These are phyloP conservation scores for Daldinia vernicosa DNA, from an alignment of 495 filamentous ascomycete species.

Conservation along the genomic window DNA sequence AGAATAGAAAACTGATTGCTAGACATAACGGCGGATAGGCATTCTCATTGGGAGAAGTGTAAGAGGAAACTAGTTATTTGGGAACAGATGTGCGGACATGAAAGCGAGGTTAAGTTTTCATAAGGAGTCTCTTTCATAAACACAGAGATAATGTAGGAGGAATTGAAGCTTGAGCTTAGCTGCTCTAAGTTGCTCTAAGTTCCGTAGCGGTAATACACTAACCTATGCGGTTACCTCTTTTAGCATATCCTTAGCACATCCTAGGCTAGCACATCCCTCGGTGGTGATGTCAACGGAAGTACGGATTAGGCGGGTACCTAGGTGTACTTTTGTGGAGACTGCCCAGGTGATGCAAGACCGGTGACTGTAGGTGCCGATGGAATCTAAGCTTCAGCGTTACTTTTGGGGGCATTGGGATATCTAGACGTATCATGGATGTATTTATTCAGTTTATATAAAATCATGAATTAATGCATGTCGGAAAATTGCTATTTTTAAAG, in stretches of 20 bases:
- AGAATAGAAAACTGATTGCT: conserved; percentile 43
- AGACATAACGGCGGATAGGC: conserved; percentile 35
- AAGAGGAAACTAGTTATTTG: neutral
- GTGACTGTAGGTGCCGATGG: neutral
- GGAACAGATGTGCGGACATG: neutral
- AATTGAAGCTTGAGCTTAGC: neutral
- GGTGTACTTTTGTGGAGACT: conserved; percentile 18
- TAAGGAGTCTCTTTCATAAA: conserved; percentile 7
- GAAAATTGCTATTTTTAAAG: neutral
- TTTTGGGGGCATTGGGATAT: neutral
- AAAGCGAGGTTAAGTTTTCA: conserved; percentile 3
- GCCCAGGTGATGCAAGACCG: conserved; percentile 22
- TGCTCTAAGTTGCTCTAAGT: neutral
- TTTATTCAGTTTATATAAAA: neutral
- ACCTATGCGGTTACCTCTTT: no score
- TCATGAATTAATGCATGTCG: neutral
- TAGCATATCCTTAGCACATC: neutral
- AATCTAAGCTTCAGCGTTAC: neutral
- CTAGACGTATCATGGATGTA: neutral
- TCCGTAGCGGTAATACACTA: no score
- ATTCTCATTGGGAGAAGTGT: conserved; percentile 11
- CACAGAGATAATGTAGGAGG: neutral
- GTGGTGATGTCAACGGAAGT: conserved; percentile 39
- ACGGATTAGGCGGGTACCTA: conserved; percentile 32
- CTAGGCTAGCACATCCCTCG: neutral